Evolutionary conservation across 202 grass and related monocot species (phyloP), one percentile per base, ranked within the genome.

Genomic region (Panicum hallii): DNA sequence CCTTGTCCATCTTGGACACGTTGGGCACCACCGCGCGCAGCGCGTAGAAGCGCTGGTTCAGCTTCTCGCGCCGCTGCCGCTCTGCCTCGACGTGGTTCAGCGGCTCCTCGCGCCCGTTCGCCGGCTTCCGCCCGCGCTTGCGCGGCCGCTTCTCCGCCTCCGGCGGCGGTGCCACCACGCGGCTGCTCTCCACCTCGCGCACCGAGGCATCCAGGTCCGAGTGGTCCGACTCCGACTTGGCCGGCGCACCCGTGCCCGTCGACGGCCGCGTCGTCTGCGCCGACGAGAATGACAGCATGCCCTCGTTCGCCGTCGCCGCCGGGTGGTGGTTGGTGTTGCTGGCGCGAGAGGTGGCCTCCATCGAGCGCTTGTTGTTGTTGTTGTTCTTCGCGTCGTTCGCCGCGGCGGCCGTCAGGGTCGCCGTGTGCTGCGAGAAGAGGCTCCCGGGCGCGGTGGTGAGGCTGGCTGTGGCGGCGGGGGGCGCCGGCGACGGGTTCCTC

Each of bases 1-100:
- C 93, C 89, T 98, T 98, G 91, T 98, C 96, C 96, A 98, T 98
- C 90, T 98, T 95, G 40, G 96, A 99, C 52, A 99, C 97, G 86
- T 96, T 99, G 5, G 97, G 97, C 46, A 99, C 97, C 46, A 99
- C 97, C 2, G 97, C 93, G 54, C 97, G 93, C 30, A 99, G 86
- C 36, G 97, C 91, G 89, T 96, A 99, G 91, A 99, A 99, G 8
- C 93, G 77, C 83, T 99, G 97, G 86, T 99, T 99, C 11, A 99
- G 93, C 87, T 99, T 99, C 90, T 96, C 93, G 0, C 97, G 83
- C 58, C 97, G 89, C 80, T 96, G 93, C 87, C 97, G 88, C 88
- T 99, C 97, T 6, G 97, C 97, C 58, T 99, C 97, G 19, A 99
- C 97, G 58, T 99, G 97, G 79, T 99, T 96, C 4, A 99, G 86